Evolutionary conservation across 495 filamentous ascomycete genomes (phyloP).

Genomic region (Annulohypoxylon nitens): DNA sequence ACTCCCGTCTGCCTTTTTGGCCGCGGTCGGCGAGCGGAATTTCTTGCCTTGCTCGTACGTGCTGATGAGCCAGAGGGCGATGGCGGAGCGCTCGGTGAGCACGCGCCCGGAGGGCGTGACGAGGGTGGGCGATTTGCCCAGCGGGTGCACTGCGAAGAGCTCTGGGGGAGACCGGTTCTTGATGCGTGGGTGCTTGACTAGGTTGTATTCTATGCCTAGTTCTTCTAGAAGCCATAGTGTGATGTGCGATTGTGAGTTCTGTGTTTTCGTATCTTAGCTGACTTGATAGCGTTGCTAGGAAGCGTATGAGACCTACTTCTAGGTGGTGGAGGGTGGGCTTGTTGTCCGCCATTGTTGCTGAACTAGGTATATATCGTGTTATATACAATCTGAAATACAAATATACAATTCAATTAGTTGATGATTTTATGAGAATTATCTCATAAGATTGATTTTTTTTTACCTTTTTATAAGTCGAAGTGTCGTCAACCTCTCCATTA

Average conservation of each 20-base stretch:
- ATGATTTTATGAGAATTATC: background rate
- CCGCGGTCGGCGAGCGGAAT: slow-evolving; percentile 24
- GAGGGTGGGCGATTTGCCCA: slow-evolving; percentile 49
- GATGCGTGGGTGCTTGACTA: slow-evolving; percentile 49
- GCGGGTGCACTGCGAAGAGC: slow-evolving; percentile 37
- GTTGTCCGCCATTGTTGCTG: slow-evolving; percentile 27
- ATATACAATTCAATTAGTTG: background rate
- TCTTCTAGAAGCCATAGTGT: slow-evolving; percentile 58
- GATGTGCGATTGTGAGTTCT: slow-evolving; percentile 55
- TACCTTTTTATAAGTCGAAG: background rate
- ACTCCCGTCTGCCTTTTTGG: background rate
- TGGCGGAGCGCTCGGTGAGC: slow-evolving; percentile 46
- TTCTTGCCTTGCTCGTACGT: slow-evolving; percentile 40
- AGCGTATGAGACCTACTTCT: slow-evolving; percentile 22
- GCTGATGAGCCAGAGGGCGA: slow-evolving; percentile 45
- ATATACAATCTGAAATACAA: background rate
- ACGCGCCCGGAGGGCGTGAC: slow-evolving; percentile 44
- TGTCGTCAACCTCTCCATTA: background rate
- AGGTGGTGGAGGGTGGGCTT: slow-evolving; percentile 45
- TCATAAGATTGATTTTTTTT: background rate
- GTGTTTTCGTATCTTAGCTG: background rate
- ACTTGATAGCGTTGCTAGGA: background rate
- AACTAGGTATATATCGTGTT: background rate
- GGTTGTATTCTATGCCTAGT: slow-evolving; percentile 54
- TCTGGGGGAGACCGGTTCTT: slow-evolving; percentile 36